These are phyloP conservation scores for Paraphysoderma sedebokerense DNA, from an alignment of 371 early-diverging fungal species.

Conservation along the genomic window DNA sequence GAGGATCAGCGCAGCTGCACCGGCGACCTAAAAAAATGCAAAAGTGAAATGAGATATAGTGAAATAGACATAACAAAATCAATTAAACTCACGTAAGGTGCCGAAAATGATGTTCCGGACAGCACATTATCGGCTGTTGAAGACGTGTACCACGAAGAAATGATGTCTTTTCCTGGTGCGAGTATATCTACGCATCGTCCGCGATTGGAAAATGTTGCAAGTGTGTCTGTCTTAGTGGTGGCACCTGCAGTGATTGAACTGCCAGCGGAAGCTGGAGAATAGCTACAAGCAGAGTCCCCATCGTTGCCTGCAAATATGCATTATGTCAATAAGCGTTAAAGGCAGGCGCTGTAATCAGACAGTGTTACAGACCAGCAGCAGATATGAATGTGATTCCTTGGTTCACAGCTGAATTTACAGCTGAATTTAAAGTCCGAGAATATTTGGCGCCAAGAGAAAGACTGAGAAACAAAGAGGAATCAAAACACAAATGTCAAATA, in stretches of 20 bases:
- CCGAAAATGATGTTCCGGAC: slow-evolving; percentile 98
- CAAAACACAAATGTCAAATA: neutral
- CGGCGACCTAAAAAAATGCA: neutral
- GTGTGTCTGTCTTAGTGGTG: slow-evolving; percentile 36
- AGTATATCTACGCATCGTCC: slow-evolving; percentile 90
- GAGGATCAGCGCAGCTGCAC: too few relatives aligned
- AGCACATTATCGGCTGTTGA: slow-evolving; percentile 60
- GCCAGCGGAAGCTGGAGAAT: slow-evolving; percentile 83
- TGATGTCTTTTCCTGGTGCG: slow-evolving; percentile 86
- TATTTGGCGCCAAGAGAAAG: neutral
- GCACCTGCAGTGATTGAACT: slow-evolving; percentile 95
- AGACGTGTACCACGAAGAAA: slow-evolving; percentile 74
- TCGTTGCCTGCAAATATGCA: slow-evolving; percentile 98
- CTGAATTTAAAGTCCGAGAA: neutral
- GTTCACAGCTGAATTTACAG: neutral
- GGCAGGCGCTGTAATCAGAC: too few relatives aligned
- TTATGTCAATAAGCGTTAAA: too few relatives aligned
- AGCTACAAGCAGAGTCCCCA: slow-evolving; percentile 83
- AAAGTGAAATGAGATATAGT: neutral
- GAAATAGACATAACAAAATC: neutral
- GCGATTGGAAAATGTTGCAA: slow-evolving; percentile 83
- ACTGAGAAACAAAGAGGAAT: neutral
- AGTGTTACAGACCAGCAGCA: slow-evolving; percentile 1
- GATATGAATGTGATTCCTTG: neutral
- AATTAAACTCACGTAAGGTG: slow-evolving; percentile 66